Evolutionary conservation across 2,329 filamentous ascomycete species (phyloP), one percentile per base, ranked within the genome.

Genomic region (Phaeomoniella chlamydospora): DNA sequence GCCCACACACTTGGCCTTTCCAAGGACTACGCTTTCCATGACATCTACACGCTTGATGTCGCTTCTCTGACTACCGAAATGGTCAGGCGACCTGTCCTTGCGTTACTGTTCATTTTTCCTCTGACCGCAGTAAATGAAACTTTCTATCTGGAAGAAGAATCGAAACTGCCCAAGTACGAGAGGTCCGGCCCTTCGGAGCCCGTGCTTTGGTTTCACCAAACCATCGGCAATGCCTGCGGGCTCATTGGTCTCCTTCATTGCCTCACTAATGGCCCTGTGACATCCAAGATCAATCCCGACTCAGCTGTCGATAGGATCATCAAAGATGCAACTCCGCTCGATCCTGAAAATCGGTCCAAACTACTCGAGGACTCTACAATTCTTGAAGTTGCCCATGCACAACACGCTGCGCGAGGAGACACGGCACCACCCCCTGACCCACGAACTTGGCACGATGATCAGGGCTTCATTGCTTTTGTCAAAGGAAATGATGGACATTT

Each of bases 241-340:
- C 55, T 68, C n/a, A 73, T 75, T 40, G 70, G 65, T 2, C 50
- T 74, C 2, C 50, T 75, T 2, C 72, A 76, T 46, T 59, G 60
- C 40, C 44, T 73, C 15, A 55, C 61, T 33, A 77, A 75, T 46
- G 62, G 66, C 12, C 51, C 56, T 2, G 61, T 59, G 3, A 50
- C 50, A 15, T 47, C 56, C 11, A 57, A 59, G 39, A 58, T 75
- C 38, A 38, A 41, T 2, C 50, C 58, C 0, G 61, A 49, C 2
- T 67, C 64, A 1, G 49, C 54, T 1, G 50, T 73, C 3, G 63
- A 59, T n/a, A 46, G 47, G 11, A 53, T 75, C 3, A 48, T 61
- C n/a, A 48, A 56, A 12, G 47, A 55, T 3, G 61, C 65, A 0
- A 46, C 67, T 5, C 9, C 10, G 6, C 6, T 34, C 14, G 19